Evolutionary conservation across 495 filamentous ascomycete species (phyloP).

Genomic region (Penicillium roqueforti): DNA sequence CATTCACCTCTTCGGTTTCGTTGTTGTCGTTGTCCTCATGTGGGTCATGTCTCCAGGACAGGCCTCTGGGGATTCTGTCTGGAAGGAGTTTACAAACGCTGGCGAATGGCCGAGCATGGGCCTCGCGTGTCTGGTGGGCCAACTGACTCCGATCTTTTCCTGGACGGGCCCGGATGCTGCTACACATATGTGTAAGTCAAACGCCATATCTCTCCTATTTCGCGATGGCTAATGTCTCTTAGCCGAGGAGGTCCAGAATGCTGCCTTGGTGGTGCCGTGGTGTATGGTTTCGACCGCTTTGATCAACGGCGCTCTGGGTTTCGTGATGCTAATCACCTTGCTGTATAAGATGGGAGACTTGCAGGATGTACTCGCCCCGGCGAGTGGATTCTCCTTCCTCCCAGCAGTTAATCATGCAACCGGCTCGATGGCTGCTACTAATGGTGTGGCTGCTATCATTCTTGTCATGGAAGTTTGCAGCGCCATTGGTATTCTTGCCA

Average conservation of each 20-base stretch:
- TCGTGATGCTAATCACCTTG: slow-evolving; percentile 43
- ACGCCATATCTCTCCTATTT: neutral
- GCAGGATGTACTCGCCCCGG: slow-evolving; percentile 25
- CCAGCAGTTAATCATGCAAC: slow-evolving; percentile 33
- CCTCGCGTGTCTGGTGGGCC: slow-evolving; percentile 41
- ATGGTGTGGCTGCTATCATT: slow-evolving; percentile 37
- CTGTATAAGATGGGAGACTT: slow-evolving; percentile 44
- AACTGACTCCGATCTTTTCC: slow-evolving; percentile 39
- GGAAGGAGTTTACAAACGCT: slow-evolving; percentile 43
- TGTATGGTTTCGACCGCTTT: slow-evolving; percentile 42
- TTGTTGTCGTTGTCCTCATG: slow-evolving; percentile 47
- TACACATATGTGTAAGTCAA: slow-evolving; percentile 34
- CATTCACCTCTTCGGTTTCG: slow-evolving; percentile 46
- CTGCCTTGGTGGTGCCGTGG: slow-evolving; percentile 40
- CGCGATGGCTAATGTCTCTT: slow-evolving; percentile 3
- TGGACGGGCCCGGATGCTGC: slow-evolving; percentile 40
- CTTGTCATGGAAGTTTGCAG: slow-evolving; percentile 39
- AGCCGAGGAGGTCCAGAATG: slow-evolving; percentile 49
- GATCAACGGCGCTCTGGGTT: slow-evolving; percentile 41
- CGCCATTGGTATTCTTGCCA: slow-evolving; percentile 37
- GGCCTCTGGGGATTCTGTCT: slow-evolving; percentile 31
- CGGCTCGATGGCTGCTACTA: slow-evolving; percentile 26
- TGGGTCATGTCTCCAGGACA: slow-evolving; percentile 40
- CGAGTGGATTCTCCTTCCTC: slow-evolving; percentile 38
- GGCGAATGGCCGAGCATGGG: slow-evolving; percentile 44